Percentiles rank a stretch among this genome's conserved stretches.
Conservation (phyloP, 352 stramenopile genomes). For the Pythium phragmiticola region DNA sequence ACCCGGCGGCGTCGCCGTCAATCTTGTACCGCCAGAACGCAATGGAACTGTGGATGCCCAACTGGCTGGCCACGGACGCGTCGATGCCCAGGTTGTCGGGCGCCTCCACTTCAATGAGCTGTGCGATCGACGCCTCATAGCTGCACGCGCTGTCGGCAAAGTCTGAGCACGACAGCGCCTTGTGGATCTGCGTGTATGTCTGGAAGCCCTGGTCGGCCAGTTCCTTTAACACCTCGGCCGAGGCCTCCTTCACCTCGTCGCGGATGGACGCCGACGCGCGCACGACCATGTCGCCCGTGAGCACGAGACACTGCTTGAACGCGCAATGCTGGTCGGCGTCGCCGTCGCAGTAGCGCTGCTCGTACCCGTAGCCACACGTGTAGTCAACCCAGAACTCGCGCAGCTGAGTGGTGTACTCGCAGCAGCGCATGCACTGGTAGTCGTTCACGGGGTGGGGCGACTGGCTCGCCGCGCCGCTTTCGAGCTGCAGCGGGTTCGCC, state of each 20-base stretch:
- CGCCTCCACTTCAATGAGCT: conserved; percentile 39
- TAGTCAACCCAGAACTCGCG: conserved; percentile 71
- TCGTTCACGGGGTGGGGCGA: conserved; percentile 25
- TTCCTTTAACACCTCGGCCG: conserved; percentile 37
- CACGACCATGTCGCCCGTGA: conserved; percentile 51
- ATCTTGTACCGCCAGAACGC: conserved; percentile 71
- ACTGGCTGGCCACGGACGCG: conserved; percentile 13
- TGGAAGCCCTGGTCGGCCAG: conserved; percentile 40
- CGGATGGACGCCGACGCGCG: conserved; percentile 35
- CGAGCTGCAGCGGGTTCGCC: conserved; percentile 38
- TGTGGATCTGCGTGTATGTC: conserved; percentile 61
- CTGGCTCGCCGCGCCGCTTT: neutral
- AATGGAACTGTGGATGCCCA: conserved; percentile 10
- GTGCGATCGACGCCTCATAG: conserved; percentile 34
- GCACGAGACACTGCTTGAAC: conserved; percentile 56
- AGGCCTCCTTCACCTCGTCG: conserved; percentile 26
- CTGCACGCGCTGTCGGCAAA: conserved; percentile 31
- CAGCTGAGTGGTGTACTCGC: conserved; percentile 40
- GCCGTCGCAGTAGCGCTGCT: conserved; percentile 38
- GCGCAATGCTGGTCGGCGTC: conserved; percentile 31
- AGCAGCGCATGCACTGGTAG: conserved; percentile 47
- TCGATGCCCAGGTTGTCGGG: conserved; percentile 21
- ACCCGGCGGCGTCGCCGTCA: conserved; percentile 31
- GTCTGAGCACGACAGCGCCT: conserved; percentile 43
- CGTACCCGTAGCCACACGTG: conserved; percentile 51